Percentiles rank a stretch among this genome's conserved stretches.
Conservation (phyloP, 371 early-diverging fungal species). For the Mortierella sp. region DNA sequence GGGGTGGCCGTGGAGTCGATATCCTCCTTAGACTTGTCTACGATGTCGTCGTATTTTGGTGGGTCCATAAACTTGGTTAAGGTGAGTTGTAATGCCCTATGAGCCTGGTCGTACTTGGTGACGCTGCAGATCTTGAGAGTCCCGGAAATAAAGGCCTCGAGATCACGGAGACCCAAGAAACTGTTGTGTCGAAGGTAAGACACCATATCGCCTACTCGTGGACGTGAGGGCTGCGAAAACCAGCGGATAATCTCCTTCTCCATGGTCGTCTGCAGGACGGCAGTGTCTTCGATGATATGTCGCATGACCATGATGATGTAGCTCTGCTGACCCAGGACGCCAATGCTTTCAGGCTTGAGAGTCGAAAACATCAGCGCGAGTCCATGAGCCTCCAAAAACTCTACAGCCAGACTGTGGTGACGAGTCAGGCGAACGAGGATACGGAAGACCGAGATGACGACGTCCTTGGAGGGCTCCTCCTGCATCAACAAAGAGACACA, state of each 20-base stretch:
- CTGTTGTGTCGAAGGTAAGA: slow-evolving; percentile 77
- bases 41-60: slow-evolving; percentile 11
- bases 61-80: slow-evolving; percentile 23
- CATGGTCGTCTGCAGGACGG: slow-evolving; percentile 77
- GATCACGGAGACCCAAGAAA: slow-evolving; percentile 79
- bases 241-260: slow-evolving; percentile 79
- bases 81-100: slow-evolving; percentile 67
- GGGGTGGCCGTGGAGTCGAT: neutral
- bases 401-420: slow-evolving; percentile 69
- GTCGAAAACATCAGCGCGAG: slow-evolving; percentile 71
- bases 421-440: slow-evolving; percentile 88
- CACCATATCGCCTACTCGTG: slow-evolving; percentile 75
- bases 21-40: slow-evolving; percentile 34
- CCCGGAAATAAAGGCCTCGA: slow-evolving; percentile 75
- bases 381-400: slow-evolving; percentile 79
- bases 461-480: slow-evolving; percentile 63
- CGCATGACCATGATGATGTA: slow-evolving; percentile 87
- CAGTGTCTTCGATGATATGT: slow-evolving; percentile 85
- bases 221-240: slow-evolving; percentile 73
- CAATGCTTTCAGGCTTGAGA: slow-evolving; percentile 63
- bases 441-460: slow-evolving; percentile 78
- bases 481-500: slow-evolving; percentile 65
- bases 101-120: slow-evolving; percentile 69
- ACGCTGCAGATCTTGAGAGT: slow-evolving; percentile 72
- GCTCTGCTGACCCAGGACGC: slow-evolving; percentile 79